phyloP scores from a whole-genome alignment of 2,329 filamentous ascomycete species.

The Fusarium sp. region DNA sequence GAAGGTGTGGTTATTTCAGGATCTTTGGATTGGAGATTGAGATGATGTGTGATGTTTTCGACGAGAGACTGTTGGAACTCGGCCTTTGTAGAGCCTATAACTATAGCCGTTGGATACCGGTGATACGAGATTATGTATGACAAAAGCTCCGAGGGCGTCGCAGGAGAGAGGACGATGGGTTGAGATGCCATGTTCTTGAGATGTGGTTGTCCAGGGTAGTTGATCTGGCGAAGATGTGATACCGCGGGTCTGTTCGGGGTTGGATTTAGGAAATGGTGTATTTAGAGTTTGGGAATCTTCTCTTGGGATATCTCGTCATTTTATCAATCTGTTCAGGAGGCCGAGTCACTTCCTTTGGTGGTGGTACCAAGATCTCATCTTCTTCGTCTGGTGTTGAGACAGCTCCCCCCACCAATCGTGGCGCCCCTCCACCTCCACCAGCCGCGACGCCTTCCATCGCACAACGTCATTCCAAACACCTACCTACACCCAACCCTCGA shows the following conservation, averaged over 20 bases:
- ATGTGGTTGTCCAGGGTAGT: constrained; percentile 28
- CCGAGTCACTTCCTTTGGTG: neutral
- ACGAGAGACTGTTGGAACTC: constrained; percentile 72
- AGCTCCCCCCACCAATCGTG: constrained; percentile 30
- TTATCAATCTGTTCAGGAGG: neutral
- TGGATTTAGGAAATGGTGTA: neutral
- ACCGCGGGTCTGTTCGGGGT: neutral
- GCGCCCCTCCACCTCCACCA: constrained; percentile 37
- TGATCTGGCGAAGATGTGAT: neutral
- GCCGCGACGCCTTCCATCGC: constrained; percentile 1
- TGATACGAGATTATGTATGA: constrained; percentile 69
- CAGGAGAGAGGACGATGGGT: constrained; percentile 62
- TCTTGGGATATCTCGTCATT: neutral
- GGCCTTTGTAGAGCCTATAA: constrained; percentile 75
- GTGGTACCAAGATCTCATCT: neutral
- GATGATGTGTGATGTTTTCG: constrained; percentile 54
- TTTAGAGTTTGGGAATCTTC: neutral
- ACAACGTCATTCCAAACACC: constrained; percentile 41
- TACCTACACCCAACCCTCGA: constrained; percentile 23
- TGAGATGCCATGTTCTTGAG: constrained; percentile 26
- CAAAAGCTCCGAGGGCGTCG: constrained; percentile 71
- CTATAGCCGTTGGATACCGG: constrained; percentile 69
- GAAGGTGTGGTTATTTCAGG: neutral
- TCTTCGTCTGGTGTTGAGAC: neutral
- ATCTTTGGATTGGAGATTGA: constrained; percentile 2